phyloP scores from a whole-genome alignment of 75 land plant species.

The Cupressus sempervirens region DNA sequence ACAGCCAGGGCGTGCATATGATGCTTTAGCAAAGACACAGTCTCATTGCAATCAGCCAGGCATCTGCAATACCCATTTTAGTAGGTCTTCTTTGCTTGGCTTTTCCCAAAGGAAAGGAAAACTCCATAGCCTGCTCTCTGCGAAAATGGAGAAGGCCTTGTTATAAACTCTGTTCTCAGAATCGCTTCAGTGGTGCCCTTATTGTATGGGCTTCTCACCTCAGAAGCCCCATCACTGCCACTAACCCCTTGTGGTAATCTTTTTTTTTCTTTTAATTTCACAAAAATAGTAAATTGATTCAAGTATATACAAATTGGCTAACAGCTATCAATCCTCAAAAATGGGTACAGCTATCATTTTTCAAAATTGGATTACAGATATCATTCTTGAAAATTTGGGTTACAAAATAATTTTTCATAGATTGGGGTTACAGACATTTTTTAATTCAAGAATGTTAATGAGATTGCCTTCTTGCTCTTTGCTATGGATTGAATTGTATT shows the following conservation, averaged over 20 bases:
- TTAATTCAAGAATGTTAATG: not conserved
- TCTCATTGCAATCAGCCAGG: constrained; percentile 33
- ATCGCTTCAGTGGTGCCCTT: constrained; percentile 40
- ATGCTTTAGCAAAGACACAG: constrained; percentile 35
- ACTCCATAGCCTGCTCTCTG: constrained; percentile 56
- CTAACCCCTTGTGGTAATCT: not conserved
- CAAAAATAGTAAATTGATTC: not conserved
- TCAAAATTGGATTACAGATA: too few relatives aligned
- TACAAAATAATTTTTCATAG: not conserved
- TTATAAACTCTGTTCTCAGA: constrained; percentile 37
- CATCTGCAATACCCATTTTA: constrained; percentile 29
- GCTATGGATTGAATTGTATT: not conserved
- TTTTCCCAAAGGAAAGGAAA: constrained; percentile 47
- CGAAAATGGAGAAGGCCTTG: constrained; percentile 31
- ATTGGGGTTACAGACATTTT: not conserved
- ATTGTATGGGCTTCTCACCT: constrained; percentile 47
- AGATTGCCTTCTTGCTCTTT: not conserved
- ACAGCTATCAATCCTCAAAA: too few relatives aligned
- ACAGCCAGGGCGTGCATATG: constrained; percentile 22
- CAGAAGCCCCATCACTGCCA: not conserved
- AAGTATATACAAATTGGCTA: not conserved
- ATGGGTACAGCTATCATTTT: too few relatives aligned
- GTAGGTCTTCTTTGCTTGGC: constrained; percentile 43
- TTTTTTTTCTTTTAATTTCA: not conserved
- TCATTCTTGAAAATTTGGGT: too few relatives aligned